Evolutionary conservation across 2,329 filamentous ascomycete species (phyloP).

Genomic region (Metarhizium album): DNA sequence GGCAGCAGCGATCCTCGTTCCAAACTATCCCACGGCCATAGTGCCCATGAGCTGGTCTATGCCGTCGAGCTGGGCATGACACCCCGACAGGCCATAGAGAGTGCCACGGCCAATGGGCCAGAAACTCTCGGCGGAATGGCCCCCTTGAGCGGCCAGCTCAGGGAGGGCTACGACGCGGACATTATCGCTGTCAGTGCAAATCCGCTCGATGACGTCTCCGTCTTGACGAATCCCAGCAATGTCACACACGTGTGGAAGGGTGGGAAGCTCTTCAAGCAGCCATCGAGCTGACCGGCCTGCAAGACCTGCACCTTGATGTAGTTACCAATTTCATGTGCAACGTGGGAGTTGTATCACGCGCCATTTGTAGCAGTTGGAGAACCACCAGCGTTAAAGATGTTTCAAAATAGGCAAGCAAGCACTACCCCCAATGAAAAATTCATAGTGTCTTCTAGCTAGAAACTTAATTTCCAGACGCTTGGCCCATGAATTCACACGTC

Average conservation of each 20-base stretch:
- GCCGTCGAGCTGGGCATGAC: constrained; percentile 38
- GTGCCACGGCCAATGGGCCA: constrained; percentile 33
- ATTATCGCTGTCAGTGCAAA: constrained; percentile 31
- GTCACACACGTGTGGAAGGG: constrained; percentile 33
- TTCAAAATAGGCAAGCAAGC: no score
- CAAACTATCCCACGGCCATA: constrained; percentile 17
- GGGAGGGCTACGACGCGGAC: constrained; percentile 36
- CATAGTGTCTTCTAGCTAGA: no score
- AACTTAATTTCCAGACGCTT: no score
- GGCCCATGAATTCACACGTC: no score
- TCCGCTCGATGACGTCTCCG: constrained; percentile 30
- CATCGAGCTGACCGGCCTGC: no score
- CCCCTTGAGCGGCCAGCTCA: constrained; percentile 33
- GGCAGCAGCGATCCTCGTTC: constrained; percentile 20
- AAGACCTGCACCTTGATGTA: no score
- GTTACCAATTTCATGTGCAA: no score
- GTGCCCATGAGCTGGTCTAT: constrained; percentile 32
- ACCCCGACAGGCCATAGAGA: constrained; percentile 38
- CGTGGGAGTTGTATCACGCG: no score
- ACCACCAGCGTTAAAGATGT: no score
- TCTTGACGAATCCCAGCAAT: constrained; percentile 26
- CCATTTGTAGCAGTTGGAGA: no score
- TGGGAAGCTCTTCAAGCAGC: constrained; percentile 29
- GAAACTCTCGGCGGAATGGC: constrained; percentile 31
- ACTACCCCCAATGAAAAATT: no score